Base-by-base conservation (phyloP, 176 grass and related monocot species). In the Olyra latifolia region DNA sequence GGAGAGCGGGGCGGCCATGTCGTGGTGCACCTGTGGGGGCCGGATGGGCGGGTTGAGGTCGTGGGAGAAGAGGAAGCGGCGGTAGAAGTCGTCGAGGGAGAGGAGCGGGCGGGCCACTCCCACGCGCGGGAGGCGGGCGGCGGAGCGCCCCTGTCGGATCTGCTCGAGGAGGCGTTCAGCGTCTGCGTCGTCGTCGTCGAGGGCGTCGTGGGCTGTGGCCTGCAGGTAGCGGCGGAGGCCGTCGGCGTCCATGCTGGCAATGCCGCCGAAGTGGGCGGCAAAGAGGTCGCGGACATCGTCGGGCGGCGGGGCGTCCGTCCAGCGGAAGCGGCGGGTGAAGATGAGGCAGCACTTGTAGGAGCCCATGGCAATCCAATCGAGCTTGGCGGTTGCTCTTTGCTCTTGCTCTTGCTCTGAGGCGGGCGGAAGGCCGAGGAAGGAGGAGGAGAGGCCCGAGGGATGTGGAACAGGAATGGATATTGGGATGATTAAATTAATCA, bases 251-350 rank as follows among this genome's bases (percentile, higher is more conserved):
- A 95, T 89, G 63, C 80, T 64, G 53, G 75, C 35, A 0, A 66
- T 78, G 0, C 86, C 90, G 40, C 78, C 88, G 9, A 83, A 13
- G 90, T 93, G 88, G 0, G 54, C 13, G 5, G 29, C 5, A 81
- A 98, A 98, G 74, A 84, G 59, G 19, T 27, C 7, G 55, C 61
- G 83, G 22, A 95, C 88, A 61, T 95, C 96, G 10, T 85, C 79
- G 58, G 96, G 90, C 61, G 96, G 88, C 46, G 89, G 58, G n/a
- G 96, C 88, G 65, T 95, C 96, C 10, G 60, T 87, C 77, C 75
- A 29, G 61, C 45, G 96, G 88, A 86, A 98, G 48, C 86, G 89
- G 66, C 92, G 88, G 65, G 87, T 95, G 90, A 98, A 98, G 88
- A 87, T 77, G 69, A 89, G 64, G 83, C 92, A 98, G 84, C 85